Base-by-base conservation (phyloP, 805 yeast genomes). In the Pichia gijzeniarum region DNA sequence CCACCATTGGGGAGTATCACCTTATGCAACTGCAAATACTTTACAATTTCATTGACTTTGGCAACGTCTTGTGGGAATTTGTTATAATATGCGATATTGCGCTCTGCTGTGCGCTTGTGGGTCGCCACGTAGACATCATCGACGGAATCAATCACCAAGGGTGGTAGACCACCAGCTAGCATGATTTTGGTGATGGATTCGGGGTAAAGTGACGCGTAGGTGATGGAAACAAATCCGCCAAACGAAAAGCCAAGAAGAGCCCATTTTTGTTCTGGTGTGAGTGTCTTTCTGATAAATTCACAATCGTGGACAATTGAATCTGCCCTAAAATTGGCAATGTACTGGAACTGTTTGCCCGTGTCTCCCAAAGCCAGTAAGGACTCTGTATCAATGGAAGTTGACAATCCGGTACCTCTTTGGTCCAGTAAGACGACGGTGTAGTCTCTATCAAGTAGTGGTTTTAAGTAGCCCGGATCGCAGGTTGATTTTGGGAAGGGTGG, bases 331-430 rank as follows among this genome's bases (percentile, higher is more conserved):
- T 69, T 58, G 31, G 65, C 46, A 9, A 78, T 47, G 49, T 65
- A 75, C 6, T 64, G 55, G 22, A 76, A 55, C 45, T 71, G 74
- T 12, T 34, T 32, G 8, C 39, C 34, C 2, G 48, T 53, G 7
- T 58, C 46, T 0, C 53, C 56, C 14, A 52, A 50, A 3, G 32
- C 16, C 6, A 50, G 19, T 9, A 63, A 22, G 0, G 63, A 55
- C 3, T 50, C 54, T 2, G 61, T 55, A 38, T 74, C 76, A 17
- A 79, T 55, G 1, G 77, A 71, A 3, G 72, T 62, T 39, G 79
- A 72, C 21, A 72, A 57, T 0, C 83, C 84, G 1, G 83, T 78
- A n/a, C 83, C 84, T 54, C 83, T 59, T 55, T 78, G 83, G 60
- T 78, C 84, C 40, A 75, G 59, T 35, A 65, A 70, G 13, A 78